phyloP scores from a whole-genome alignment of 2,329 filamentous ascomycete genomes.

The Metarhizium brunneum region DNA sequence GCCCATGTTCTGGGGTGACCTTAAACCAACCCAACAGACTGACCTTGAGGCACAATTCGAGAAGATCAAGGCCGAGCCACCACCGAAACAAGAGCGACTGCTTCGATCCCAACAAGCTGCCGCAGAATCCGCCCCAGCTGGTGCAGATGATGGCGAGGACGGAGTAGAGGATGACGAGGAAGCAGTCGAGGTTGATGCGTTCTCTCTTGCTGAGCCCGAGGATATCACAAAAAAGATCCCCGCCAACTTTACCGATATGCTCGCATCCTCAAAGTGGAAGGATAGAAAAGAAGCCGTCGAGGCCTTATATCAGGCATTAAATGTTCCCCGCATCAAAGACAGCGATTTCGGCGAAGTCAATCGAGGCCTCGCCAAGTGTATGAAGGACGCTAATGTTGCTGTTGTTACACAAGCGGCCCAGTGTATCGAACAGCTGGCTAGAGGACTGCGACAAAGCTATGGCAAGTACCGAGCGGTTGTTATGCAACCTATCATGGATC shows the following conservation, averaged over 20 bases:
- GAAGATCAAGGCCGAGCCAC: constrained; percentile 75
- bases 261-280: constrained; percentile 95
- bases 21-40: constrained; percentile 91
- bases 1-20: constrained; percentile 89
- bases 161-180: constrained; percentile 41
- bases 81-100: constrained; percentile 84
- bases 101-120: constrained; percentile 84
- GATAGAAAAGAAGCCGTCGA: constrained; percentile 93
- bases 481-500: constrained; percentile 85
- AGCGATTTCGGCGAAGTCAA: constrained; percentile 79
- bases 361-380: constrained; percentile 79
- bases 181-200: constrained; percentile 63
- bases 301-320: constrained; percentile 63
- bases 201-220: constrained; percentile 76
- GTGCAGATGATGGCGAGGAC: constrained; percentile 48
- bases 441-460: constrained; percentile 71
- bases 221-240: constrained; percentile 78
- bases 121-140: constrained; percentile 58
- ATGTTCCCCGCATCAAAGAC: constrained; percentile 87
- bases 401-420: constrained; percentile 91
- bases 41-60: constrained; percentile 94
- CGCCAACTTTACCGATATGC: constrained; percentile 69
- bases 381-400: constrained; percentile 97
- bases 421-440: constrained; percentile 82
- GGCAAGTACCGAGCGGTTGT: constrained; percentile 71